Evolutionary conservation across 2,329 filamentous ascomycete genomes (phyloP).

Genomic region (Thielaviopsis ethacetica): DNA sequence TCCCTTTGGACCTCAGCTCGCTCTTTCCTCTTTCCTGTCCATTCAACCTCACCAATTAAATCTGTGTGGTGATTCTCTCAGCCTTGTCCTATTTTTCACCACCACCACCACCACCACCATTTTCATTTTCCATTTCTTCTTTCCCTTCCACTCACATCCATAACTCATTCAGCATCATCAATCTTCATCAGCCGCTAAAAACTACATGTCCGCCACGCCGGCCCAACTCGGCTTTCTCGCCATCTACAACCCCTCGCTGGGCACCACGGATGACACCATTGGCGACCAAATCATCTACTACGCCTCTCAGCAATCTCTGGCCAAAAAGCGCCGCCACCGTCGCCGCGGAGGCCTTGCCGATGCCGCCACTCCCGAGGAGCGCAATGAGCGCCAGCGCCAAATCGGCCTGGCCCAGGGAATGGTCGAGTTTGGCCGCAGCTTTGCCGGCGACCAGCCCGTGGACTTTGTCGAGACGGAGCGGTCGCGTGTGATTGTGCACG

Average conservation of each 20-base stretch:
- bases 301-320: slow-evolving; percentile 41
- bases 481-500: slow-evolving; percentile 65
- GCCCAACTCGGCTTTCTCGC: slow-evolving; percentile 60
- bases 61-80: background rate
- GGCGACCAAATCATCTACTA: slow-evolving; percentile 87
- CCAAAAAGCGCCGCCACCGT: slow-evolving; percentile 24
- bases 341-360: slow-evolving; percentile 13
- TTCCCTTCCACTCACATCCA: slow-evolving; percentile 7
- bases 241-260: slow-evolving; percentile 84
- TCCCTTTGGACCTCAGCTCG: background rate
- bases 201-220: slow-evolving; percentile 6
- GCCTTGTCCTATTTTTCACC: background rate
- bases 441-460: slow-evolving; percentile 59
- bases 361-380: slow-evolving; percentile 41
- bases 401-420: slow-evolving; percentile 94
- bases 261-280: slow-evolving; percentile 40
- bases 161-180: too few relatives aligned
- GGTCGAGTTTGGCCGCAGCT: slow-evolving; percentile 80
- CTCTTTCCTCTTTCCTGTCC: background rate
- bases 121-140: background rate
- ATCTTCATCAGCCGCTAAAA: slow-evolving; percentile 46
- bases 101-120: background rate
- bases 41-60: too few relatives aligned
- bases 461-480: slow-evolving; percentile 86
- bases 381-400: slow-evolving; percentile 77